Conservation (phyloP, 2,329 filamentous ascomycete genomes). For the Penicillium brasilianum region DNA sequence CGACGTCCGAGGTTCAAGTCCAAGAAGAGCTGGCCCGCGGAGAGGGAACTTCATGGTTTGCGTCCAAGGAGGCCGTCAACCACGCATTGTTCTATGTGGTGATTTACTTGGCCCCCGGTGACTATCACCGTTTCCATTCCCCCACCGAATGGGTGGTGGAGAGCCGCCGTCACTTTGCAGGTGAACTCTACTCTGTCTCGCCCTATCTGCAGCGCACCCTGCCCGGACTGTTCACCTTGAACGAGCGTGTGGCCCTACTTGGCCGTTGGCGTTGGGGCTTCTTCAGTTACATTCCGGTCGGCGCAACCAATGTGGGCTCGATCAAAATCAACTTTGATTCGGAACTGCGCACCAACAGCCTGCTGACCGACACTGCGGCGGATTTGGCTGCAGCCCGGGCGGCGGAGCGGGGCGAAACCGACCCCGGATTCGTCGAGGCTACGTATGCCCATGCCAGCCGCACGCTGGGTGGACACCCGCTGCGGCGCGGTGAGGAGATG, state of each 20-base stretch:
- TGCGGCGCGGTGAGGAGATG: constrained; percentile 93
- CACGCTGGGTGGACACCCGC: constrained; percentile 79
- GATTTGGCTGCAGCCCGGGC: constrained; percentile 84
- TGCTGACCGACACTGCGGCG: constrained; percentile 90
- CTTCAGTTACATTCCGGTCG: constrained; percentile 94
- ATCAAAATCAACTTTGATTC: constrained; percentile 97
- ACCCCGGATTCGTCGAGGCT: constrained; percentile 90
- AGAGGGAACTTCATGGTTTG: constrained; percentile 68
- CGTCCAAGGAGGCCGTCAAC: constrained; percentile 65
- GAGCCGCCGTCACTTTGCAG: constrained; percentile 92
- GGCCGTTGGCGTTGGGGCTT: constrained; percentile 97
- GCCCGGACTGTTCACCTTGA: constrained; percentile 92
- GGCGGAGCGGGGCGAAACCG: constrained; percentile 74
- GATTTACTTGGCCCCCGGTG: constrained; percentile 93
- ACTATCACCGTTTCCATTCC: constrained; percentile 98
- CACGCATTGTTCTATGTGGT: constrained; percentile 87
- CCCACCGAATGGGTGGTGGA: constrained; percentile 95
- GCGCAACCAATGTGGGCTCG: constrained; percentile 94
- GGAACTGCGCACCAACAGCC: constrained; percentile 88
- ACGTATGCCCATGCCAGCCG: constrained; percentile 79
- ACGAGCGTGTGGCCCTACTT: constrained; percentile 91
- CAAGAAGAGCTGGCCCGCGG: constrained; percentile 79
- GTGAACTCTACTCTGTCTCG: constrained; percentile 92
- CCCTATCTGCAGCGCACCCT: constrained; percentile 92
- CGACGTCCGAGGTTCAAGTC: constrained; percentile 80